phyloP scores from a whole-genome alignment of 75 land plant species.

The Pinus tabuliformis region DNA sequence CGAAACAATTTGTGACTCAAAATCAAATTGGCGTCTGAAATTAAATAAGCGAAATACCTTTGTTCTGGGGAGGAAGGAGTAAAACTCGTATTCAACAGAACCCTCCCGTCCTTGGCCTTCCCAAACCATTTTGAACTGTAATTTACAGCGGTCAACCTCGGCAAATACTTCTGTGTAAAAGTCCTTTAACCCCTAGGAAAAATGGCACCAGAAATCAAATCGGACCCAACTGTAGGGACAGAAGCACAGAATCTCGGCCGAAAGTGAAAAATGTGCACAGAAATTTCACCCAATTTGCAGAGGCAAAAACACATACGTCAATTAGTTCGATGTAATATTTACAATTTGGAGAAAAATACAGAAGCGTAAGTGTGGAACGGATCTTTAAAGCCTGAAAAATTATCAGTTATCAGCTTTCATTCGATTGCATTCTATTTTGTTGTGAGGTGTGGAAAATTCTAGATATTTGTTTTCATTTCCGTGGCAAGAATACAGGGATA shows the following conservation, averaged over 20 bases:
- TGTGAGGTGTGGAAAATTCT: too few species aligned
- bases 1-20: background rate
- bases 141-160: background rate
- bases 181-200: background rate
- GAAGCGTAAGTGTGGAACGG: too few species aligned
- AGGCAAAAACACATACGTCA: too few species aligned
- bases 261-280: background rate
- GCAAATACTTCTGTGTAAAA: background rate
- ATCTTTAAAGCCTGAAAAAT: too few species aligned
- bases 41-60: constrained; percentile 21
- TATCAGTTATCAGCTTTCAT: too few species aligned
- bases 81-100: constrained; percentile 32
- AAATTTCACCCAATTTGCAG: too few species aligned
- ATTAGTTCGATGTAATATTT: too few species aligned
- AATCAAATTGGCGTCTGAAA: background rate
- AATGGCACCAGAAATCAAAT: background rate
- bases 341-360: too few species aligned
- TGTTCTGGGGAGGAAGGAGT: constrained; percentile 29
- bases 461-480: too few species aligned
- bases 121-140: background rate
- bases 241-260: background rate
- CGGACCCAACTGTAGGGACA: background rate
- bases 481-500: too few species aligned
- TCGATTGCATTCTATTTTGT: too few species aligned
- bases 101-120: constrained; percentile 1